Evolutionary conservation across 306 rosid genomes (phyloP), one percentile per base, ranked within the genome.

Genomic region (Vigna reflexopilosa): DNA sequence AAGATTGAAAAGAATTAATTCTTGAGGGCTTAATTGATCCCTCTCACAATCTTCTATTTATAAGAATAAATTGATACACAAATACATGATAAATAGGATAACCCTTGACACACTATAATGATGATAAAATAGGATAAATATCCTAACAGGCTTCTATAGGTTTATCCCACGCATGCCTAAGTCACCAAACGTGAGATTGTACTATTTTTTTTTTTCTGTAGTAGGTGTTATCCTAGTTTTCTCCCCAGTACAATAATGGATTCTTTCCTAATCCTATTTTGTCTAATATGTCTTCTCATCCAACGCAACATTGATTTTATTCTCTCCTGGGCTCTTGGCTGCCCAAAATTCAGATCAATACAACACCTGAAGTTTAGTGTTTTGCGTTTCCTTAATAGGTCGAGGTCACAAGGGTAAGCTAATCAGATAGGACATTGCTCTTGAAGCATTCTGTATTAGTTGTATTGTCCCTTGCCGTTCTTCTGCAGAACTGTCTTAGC

Each of bases 361-460:
- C 61, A 9, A 19, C 14, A 55, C 20, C 28, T 3, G 13, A 19
- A 13, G 30, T 19, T 54, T 54, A 7, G 12, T 54, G 19, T 24
- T 54, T 54, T 42, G 12, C 3, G 1, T 9, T 19, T 54, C 59
- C 4, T 17, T 54, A 72, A 12, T n/a, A 28, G 61, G 79, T 50
- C 1, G 61, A 28, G 52, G 38, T 5, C 48, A 14, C 30, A 55
- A 20, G 61, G 30, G 9, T 55, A 55, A 20, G 30, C 5, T 20
- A 73, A 56, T 66, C 47, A n/a, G 66, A 22, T 54, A 1, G 6
- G 44, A 30, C 26, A 54, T 49, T 49, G 62, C 58, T 24, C 76
- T 48, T 67, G 76, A 81, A 69, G 38, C 50, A 52, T 70, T 70
- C 51, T 73, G 32, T 38, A 40, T 57, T 50, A 49, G 44, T 66